These are phyloP conservation scores for Colletotrichum tanaceti DNA, from an alignment of 2,329 filamentous ascomycete species.

Conservation along the genomic window DNA sequence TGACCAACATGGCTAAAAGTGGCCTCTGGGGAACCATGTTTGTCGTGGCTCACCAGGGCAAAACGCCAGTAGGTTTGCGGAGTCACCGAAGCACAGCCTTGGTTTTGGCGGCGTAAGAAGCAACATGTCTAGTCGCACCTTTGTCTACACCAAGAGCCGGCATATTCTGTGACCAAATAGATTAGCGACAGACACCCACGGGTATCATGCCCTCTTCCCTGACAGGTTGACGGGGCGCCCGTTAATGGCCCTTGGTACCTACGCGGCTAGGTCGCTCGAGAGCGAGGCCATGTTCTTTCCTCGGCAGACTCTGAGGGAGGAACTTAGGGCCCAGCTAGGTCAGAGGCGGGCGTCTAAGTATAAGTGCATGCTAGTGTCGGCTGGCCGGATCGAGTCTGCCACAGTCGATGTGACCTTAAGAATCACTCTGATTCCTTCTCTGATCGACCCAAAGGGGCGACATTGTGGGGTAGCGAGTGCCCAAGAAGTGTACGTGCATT, in stretches of 20 bases:
- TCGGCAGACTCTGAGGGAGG: neutral
- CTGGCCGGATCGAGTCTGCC: constrained; percentile 21
- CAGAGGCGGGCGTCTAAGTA: neutral
- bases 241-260: neutral
- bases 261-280: neutral
- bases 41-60: neutral
- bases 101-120: too few relatives aligned
- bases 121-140: neutral
- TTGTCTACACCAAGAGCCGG: neutral
- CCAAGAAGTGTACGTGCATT: constrained; percentile 17
- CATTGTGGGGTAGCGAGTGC: constrained; percentile 6
- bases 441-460: constrained; percentile 16
- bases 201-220: neutral
- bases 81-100: too few relatives aligned
- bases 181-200: neutral
- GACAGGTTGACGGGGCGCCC: neutral
- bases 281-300: neutral
- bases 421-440: neutral
- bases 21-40: neutral
- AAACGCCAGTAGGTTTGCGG: neutral
- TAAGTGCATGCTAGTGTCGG: constrained; percentile 8
- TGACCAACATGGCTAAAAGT: neutral
- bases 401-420: neutral
- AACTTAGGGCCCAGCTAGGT: neutral
- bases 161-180: constrained; percentile 4